These are phyloP conservation scores for Yamadazyma laniorum DNA, from an alignment of 805 yeast species.

Conservation along the genomic window DNA sequence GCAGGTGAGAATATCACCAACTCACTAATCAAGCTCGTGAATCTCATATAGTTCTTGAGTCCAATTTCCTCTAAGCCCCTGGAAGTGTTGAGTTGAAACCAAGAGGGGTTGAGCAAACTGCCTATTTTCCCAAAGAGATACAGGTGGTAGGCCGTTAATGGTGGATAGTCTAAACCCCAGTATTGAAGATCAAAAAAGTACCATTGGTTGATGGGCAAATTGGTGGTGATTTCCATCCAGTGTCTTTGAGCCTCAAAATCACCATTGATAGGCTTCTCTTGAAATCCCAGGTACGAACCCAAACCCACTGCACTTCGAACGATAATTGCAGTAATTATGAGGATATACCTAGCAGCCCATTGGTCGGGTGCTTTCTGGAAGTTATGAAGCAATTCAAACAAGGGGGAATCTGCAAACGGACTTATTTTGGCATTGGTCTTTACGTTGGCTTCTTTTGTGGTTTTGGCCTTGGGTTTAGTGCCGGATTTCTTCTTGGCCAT, in stretches of 20 bases:
- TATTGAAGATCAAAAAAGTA: conserved; percentile 84
- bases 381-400: conserved; percentile 73
- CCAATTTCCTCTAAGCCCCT: conserved; percentile 70
- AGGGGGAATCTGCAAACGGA: conserved; percentile 48
- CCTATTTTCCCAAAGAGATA: conserved; percentile 78
- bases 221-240: conserved; percentile 90
- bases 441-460: not conserved
- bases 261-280: conserved; percentile 78
- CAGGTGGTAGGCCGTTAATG: conserved; percentile 92
- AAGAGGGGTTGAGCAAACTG: conserved; percentile 52
- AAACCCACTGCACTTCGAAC: conserved; percentile 83
- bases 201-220: conserved; percentile 76
- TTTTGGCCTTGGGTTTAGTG: conserved; percentile 3
- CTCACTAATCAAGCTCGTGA: conserved; percentile 76
- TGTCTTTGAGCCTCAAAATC: conserved; percentile 98
- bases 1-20: conserved; percentile 75
- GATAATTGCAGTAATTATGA: conserved; percentile 69
- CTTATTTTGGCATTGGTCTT: conserved; percentile 3
- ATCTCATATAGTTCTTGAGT: conserved; percentile 81
- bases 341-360: conserved; percentile 84
- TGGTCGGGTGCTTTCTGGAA: conserved; percentile 81
- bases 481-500: conserved; percentile 16
- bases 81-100: conserved; percentile 76
- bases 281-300: conserved; percentile 80
- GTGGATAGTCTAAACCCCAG: conserved; percentile 98